Conservation (phyloP, 805 yeast genomes). For the Candida andamanensis region DNA sequence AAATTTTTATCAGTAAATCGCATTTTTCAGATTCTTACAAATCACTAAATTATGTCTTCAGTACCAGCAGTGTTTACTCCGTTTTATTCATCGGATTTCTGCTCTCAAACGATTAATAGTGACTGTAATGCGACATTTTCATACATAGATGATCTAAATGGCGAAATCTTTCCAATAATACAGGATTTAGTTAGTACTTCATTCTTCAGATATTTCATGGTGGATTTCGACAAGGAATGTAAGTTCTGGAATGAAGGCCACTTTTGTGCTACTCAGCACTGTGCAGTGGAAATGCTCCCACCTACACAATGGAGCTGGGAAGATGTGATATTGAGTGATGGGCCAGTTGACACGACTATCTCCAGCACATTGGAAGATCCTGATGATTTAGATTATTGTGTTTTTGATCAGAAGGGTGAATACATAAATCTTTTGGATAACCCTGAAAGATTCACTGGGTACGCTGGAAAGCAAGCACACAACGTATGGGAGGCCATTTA, state of each 20-base stretch:
- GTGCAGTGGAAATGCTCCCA: constrained; percentile 74
- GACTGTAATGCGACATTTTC: constrained; percentile 43
- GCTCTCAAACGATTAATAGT: constrained; percentile 41
- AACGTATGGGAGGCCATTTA: constrained; percentile 93
- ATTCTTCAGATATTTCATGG: constrained; percentile 82
- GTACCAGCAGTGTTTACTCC: too few relatives aligned
- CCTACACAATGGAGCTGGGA: constrained; percentile 64
- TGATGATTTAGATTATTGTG: constrained; percentile 62
- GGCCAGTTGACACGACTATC: constrained; percentile 1
- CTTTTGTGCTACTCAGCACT: constrained; percentile 79
- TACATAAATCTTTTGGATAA: constrained; percentile 82
- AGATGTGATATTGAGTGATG: constrained; percentile 10
- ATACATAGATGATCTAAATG: constrained; percentile 36
- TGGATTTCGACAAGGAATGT: constrained; percentile 78
- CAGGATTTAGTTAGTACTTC: constrained; percentile 59
- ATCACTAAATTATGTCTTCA: too few relatives aligned
- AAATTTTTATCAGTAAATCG: too few relatives aligned
- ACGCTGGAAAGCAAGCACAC: constrained; percentile 86
- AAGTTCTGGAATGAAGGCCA: constrained; percentile 83
- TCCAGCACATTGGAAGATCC: constrained; percentile 13
- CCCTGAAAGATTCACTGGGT: constrained; percentile 96
- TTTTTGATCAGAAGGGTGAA: constrained; percentile 63
- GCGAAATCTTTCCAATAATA: constrained; percentile 43
- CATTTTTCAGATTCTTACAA: too few relatives aligned
- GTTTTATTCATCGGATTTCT: constrained; percentile 39